phyloP scores from a whole-genome alignment of 2,329 filamentous ascomycete species.

The Aspergillus caelatus region DNA sequence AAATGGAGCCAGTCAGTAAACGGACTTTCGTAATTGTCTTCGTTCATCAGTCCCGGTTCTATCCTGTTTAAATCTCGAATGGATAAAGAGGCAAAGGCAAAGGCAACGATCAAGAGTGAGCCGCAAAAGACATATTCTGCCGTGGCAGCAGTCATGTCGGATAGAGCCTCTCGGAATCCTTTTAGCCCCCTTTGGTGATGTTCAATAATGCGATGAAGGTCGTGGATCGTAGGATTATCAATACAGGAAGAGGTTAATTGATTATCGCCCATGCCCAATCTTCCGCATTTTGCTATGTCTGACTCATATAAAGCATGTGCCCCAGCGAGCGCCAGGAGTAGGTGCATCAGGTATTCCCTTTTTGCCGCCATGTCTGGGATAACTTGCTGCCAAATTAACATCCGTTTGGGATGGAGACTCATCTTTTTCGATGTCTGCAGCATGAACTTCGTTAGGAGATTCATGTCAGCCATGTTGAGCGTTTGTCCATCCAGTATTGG shows the following conservation, averaged over 20 bases:
- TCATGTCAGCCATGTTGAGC: slow-evolving; percentile 25
- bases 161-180: slow-evolving; percentile 20
- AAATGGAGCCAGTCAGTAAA: slow-evolving; percentile 24
- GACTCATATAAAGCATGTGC: background rate
- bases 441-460: slow-evolving; percentile 22
- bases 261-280: too few species aligned
- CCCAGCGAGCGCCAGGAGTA: slow-evolving; percentile 29
- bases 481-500: background rate
- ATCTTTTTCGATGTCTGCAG: slow-evolving; percentile 20
- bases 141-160: slow-evolving; percentile 5
- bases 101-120: slow-evolving; percentile 21
- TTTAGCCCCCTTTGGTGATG: slow-evolving; percentile 26
- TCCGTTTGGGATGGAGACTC: slow-evolving; percentile 11
- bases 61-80: slow-evolving; percentile 1
- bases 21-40: background rate
- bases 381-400: slow-evolving; percentile 20
- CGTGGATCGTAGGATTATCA: too few species aligned
- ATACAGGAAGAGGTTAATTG: too few species aligned
- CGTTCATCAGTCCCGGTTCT: too few species aligned
- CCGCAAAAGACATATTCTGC: slow-evolving; percentile 20
- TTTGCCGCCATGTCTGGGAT: slow-evolving; percentile 25
- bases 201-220: slow-evolving; percentile 14
- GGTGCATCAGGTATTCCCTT: slow-evolving; percentile 27
- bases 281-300: too few species aligned
- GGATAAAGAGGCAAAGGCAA: slow-evolving; percentile 25